phyloP scores from a whole-genome alignment of 495 filamentous ascomycete genomes.

The Xylaria bambusicola region DNA sequence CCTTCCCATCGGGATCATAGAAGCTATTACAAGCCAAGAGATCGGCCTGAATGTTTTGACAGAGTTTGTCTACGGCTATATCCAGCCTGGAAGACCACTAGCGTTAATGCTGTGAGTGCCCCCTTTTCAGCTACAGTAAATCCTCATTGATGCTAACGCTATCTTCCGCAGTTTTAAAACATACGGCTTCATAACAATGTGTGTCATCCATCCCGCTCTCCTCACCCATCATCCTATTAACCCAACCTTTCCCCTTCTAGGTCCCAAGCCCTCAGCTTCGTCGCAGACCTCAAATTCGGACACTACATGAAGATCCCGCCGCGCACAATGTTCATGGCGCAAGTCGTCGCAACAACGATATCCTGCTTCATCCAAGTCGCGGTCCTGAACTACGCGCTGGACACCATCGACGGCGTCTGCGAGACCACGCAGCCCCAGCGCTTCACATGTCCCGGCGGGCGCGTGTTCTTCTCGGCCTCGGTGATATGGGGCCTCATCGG shows the following conservation, averaged over 20 bases:
- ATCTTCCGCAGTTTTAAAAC: constrained; percentile 63
- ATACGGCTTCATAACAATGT: constrained; percentile 71
- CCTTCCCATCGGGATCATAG: constrained; percentile 60
- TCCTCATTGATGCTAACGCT: constrained; percentile 8
- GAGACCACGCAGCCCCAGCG: constrained; percentile 59
- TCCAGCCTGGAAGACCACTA: constrained; percentile 65
- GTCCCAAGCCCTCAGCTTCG: constrained; percentile 57
- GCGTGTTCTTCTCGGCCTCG: constrained; percentile 67
- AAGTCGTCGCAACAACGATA: constrained; percentile 65
- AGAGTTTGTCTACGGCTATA: constrained; percentile 73
- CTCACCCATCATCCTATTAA: constrained; percentile 1
- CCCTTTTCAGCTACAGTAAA: not conserved
- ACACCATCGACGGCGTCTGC: constrained; percentile 62
- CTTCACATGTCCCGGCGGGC: constrained; percentile 69
- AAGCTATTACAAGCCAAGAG: constrained; percentile 68
- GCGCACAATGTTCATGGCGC: constrained; percentile 66
- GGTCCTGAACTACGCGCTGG: constrained; percentile 66
- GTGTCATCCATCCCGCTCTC: constrained; percentile 12
- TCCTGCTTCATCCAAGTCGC: constrained; percentile 68
- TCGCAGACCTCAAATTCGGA: constrained; percentile 58
- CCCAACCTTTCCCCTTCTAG: constrained; percentile 6
- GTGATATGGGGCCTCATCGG: constrained; percentile 73
- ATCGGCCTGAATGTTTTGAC: constrained; percentile 70
- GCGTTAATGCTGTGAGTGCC: constrained; percentile 62
- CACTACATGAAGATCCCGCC: constrained; percentile 76